Percentiles rank a stretch among this genome's conserved stretches.
Conservation (phyloP, 2,329 filamentous ascomycete genomes). For the Leptographium lundbergii region DNA sequence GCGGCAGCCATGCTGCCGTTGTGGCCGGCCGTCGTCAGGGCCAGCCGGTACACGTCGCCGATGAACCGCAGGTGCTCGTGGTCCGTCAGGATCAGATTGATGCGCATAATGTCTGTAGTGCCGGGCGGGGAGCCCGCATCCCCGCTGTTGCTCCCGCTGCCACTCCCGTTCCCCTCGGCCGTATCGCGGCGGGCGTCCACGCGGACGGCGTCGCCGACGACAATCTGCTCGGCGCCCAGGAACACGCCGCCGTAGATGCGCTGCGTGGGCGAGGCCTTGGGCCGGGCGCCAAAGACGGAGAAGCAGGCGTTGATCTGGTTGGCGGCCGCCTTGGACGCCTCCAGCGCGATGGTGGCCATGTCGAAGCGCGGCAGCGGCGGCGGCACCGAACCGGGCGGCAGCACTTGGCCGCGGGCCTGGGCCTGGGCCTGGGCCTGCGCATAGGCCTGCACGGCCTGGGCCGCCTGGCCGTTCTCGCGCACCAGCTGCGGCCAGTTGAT, state of each 20-base stretch:
- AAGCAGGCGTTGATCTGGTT: slow-evolving; percentile 22
- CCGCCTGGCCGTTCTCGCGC: neutral
- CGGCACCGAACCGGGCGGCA: neutral
- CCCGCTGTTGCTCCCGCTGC: slow-evolving; percentile 44
- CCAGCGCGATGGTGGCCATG: slow-evolving; percentile 16
- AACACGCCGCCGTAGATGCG: slow-evolving; percentile 19
- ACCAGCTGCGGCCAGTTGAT: slow-evolving; percentile 18
- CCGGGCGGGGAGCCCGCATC: slow-evolving; percentile 47
- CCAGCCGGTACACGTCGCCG: slow-evolving; percentile 18
- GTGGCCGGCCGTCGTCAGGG: slow-evolving; percentile 1
- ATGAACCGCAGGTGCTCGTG: slow-evolving; percentile 14
- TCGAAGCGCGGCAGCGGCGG: neutral
- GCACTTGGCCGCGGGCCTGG: slow-evolving; percentile 4
- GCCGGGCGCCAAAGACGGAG: slow-evolving; percentile 19
- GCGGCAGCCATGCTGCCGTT: neutral
- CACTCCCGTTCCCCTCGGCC: too few relatives aligned
- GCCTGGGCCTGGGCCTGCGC: slow-evolving; percentile 8
- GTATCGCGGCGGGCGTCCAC: slow-evolving; percentile 10
- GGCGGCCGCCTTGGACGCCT: slow-evolving; percentile 25
- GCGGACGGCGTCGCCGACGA: slow-evolving; percentile 21
- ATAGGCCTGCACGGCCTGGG: neutral
- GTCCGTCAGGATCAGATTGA: slow-evolving; percentile 16
- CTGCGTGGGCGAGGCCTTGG: slow-evolving; percentile 11
- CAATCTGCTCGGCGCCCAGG: slow-evolving; percentile 23
- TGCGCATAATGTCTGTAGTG: slow-evolving; percentile 32